Evolutionary conservation across 768 basidiomycete species (phyloP).

Genomic region (Termitomyces heimii): DNA sequence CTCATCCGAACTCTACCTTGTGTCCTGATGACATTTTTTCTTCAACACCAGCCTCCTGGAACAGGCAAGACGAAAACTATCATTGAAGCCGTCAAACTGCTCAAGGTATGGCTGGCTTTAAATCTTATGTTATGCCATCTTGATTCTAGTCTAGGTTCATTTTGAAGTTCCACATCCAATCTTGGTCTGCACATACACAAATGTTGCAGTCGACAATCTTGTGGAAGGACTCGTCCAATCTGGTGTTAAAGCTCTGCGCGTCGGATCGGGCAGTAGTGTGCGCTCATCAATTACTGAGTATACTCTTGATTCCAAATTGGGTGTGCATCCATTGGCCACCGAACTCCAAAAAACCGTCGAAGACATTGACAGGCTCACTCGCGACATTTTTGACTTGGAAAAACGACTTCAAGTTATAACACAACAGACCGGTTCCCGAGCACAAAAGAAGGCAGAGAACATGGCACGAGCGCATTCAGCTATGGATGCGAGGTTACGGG

Average conservation of each 20-base stretch:
- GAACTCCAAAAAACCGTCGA: slow-evolving; percentile 35
- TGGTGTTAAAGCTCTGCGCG: slow-evolving; percentile 68
- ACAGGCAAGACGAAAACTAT: slow-evolving; percentile 94
- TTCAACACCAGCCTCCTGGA: slow-evolving; percentile 63
- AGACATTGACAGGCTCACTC: slow-evolving; percentile 26
- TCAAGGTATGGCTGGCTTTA: slow-evolving; percentile 48
- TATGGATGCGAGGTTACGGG: slow-evolving; percentile 20
- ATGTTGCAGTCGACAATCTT: slow-evolving; percentile 89
- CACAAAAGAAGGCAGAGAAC: slow-evolving; percentile 20
- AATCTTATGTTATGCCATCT: not conserved
- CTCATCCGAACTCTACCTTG: not conserved
- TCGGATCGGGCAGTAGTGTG: slow-evolving; percentile 62
- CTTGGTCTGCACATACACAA: slow-evolving; percentile 92
- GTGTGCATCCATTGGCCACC: slow-evolving; percentile 49
- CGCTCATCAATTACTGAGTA: slow-evolving; percentile 46
- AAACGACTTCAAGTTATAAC: slow-evolving; percentile 13
- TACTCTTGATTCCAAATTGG: slow-evolving; percentile 60
- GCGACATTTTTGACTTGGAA: slow-evolving; percentile 19
- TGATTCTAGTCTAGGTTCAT: slow-evolving; percentile 39
- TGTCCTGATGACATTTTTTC: slow-evolving; percentile 2
- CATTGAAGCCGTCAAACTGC: slow-evolving; percentile 73
- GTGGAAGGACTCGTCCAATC: slow-evolving; percentile 63
- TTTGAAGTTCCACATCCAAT: slow-evolving; percentile 82
- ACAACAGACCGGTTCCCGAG: slow-evolving; percentile 13
- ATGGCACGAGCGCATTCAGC: slow-evolving; percentile 25